These are phyloP conservation scores for Ampelocalamus luodianensis DNA, from an alignment of 176 grass and related monocot genomes.

Conservation along the genomic window DNA sequence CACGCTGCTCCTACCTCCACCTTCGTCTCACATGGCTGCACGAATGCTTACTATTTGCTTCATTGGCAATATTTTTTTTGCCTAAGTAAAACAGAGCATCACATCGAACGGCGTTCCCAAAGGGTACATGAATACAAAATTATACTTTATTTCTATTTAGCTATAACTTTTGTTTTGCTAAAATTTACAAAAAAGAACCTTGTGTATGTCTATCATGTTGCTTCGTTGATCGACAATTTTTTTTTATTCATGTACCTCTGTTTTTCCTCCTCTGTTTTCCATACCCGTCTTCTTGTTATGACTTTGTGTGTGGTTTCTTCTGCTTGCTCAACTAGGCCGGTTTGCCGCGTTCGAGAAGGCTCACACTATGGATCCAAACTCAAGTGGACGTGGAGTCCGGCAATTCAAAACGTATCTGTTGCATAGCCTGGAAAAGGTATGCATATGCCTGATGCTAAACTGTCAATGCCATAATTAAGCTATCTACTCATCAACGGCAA, in stretches of 20 bases:
- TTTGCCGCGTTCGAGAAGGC: conserved; percentile 81
- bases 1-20: background rate
- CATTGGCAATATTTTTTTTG: too few relatives aligned
- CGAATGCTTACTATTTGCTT: background rate
- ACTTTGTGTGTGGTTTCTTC: background rate
- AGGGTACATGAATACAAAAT: background rate
- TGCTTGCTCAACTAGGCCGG: conserved; percentile 56
- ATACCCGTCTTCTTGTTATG: background rate
- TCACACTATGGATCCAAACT: conserved; percentile 69
- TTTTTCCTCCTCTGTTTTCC: background rate
- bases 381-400: conserved; percentile 60
- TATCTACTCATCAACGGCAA: too few relatives aligned
- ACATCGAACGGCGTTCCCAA: too few relatives aligned
- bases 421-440: conserved; percentile 79
- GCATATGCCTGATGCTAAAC: background rate
- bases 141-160: background rate
- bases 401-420: conserved; percentile 91
- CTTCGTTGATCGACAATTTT: background rate
- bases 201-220: too few relatives aligned
- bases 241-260: background rate
- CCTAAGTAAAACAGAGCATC: background rate
- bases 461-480: too few relatives aligned
- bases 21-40: background rate
- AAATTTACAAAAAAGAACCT: too few relatives aligned
- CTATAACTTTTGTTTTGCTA: background rate